These are phyloP conservation scores for Phialophora expanda DNA, from an alignment of 2,329 filamentous ascomycete genomes.

Conservation along the genomic window DNA sequence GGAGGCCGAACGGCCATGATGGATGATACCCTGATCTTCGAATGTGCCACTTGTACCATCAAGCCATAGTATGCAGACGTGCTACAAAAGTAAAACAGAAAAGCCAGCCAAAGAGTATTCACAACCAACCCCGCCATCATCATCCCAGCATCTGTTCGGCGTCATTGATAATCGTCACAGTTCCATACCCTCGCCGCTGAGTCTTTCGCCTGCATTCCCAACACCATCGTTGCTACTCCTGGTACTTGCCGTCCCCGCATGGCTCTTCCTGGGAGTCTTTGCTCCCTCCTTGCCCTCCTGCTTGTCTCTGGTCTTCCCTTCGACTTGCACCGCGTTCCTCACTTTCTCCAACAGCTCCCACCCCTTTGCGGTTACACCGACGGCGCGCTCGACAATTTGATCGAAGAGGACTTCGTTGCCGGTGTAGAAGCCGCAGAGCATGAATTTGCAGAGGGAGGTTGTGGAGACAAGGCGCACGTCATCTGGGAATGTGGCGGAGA, in stretches of 20 bases:
- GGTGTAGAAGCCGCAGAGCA: slow-evolving; percentile 46
- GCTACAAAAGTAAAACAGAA: background rate
- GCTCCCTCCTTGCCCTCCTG: slow-evolving; percentile 17
- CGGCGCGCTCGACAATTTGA: slow-evolving; percentile 58
- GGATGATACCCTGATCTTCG: background rate
- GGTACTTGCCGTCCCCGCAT: slow-evolving; percentile 11
- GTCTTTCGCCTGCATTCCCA: slow-evolving; percentile 3
- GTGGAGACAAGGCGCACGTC: slow-evolving; percentile 57
- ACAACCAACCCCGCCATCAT: background rate
- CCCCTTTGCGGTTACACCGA: slow-evolving; percentile 50
- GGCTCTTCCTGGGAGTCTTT: slow-evolving; percentile 18
- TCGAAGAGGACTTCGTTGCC: slow-evolving; percentile 57
- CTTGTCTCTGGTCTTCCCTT: slow-evolving; percentile 52
- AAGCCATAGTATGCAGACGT: background rate
- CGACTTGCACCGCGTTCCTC: slow-evolving; percentile 54
- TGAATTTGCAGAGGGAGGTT: slow-evolving; percentile 57
- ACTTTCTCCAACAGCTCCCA: slow-evolving; percentile 54
- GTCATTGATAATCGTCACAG: slow-evolving; percentile 5
- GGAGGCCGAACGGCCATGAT: background rate
- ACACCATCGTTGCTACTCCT: slow-evolving; percentile 27
- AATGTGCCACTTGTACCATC: background rate
- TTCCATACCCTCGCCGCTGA: slow-evolving; percentile 26
- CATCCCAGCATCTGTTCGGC: background rate
- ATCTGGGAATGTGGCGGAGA: slow-evolving; percentile 61
- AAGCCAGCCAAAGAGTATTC: background rate